Percentiles rank a stretch among this genome's conserved stretches.
Evolutionary conservation across 2,329 filamentous ascomycete genomes (phyloP).

Genomic region (Chalaropsis ovoidea): DNA sequence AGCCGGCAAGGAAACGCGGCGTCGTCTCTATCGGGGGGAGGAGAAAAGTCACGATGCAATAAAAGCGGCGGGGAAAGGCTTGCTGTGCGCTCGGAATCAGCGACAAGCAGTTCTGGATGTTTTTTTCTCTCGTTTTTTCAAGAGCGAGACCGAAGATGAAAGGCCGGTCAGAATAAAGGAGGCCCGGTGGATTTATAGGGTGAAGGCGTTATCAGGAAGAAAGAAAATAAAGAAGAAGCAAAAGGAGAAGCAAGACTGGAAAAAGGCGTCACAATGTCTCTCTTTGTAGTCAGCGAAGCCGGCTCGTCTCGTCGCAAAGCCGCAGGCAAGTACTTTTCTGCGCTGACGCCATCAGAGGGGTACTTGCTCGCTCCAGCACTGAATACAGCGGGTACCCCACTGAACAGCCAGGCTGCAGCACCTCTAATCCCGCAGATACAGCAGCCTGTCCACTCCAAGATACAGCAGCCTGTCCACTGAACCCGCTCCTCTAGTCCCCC

Average conservation of each 20-base stretch:
- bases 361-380: neutral
- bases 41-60: neutral
- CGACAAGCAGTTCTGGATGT: neutral
- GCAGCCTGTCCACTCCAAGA: too few species aligned
- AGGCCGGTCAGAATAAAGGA: neutral
- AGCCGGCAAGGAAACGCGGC: neutral
- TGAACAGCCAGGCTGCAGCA: neutral
- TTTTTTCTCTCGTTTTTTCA: too few species aligned
- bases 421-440: too few species aligned
- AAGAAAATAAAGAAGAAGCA: slow-evolving; percentile 1
- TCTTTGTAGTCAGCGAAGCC: slow-evolving; percentile 7
- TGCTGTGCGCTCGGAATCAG: neutral
- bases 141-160: neutral
- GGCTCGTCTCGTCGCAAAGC: neutral
- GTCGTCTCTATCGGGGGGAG: neutral
- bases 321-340: neutral
- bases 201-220: neutral
- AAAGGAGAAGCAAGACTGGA: neutral
- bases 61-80: neutral
- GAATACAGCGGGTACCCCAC: too few species aligned
- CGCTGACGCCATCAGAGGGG: neutral
- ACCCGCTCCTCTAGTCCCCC: neutral
- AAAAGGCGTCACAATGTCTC: slow-evolving; percentile 7
- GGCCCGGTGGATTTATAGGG: neutral
- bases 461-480: neutral